A percentile compares a stretch with the other conserved stretches of the same genome.
phyloP scores from a whole-genome alignment of 148 eudicot genomes.

The Diospyros lotus region DNA sequence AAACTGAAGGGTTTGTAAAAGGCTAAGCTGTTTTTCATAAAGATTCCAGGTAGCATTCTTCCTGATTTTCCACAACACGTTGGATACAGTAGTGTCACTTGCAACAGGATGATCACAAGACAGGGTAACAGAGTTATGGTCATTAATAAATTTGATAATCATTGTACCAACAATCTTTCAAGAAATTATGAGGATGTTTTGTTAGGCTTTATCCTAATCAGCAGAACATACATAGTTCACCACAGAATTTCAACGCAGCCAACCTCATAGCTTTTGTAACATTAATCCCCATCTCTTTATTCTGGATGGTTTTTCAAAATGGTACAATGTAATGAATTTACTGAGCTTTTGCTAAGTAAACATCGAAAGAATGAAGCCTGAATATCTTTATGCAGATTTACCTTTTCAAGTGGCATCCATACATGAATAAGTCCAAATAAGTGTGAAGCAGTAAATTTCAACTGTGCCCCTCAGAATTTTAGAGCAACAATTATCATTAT shows the following conservation, averaged over 20 bases:
- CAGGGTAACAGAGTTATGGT: background rate
- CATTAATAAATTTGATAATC: background rate
- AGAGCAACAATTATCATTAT: background rate
- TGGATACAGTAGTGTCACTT: background rate
- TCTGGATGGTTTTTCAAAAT: conserved; percentile 1
- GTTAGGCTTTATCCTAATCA: background rate
- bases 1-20: background rate
- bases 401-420: conserved; percentile 1
- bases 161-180: background rate
- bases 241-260: background rate
- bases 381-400: conserved; percentile 1
- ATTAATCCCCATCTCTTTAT: background rate
- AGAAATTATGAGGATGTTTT: background rate
- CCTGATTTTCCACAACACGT: background rate
- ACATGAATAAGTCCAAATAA: background rate
- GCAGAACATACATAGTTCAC: background rate
- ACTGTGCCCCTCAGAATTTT: background rate
- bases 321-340: background rate
- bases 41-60: background rate
- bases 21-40: background rate
- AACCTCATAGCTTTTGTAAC: background rate
- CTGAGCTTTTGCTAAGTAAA: background rate
- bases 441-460: background rate
- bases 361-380: background rate
- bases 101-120: background rate